Evolutionary conservation across 225 moss, liverwort and hornwort genomes (phyloP).

Genomic region (Bryoerythrophyllum caledonicum): DNA sequence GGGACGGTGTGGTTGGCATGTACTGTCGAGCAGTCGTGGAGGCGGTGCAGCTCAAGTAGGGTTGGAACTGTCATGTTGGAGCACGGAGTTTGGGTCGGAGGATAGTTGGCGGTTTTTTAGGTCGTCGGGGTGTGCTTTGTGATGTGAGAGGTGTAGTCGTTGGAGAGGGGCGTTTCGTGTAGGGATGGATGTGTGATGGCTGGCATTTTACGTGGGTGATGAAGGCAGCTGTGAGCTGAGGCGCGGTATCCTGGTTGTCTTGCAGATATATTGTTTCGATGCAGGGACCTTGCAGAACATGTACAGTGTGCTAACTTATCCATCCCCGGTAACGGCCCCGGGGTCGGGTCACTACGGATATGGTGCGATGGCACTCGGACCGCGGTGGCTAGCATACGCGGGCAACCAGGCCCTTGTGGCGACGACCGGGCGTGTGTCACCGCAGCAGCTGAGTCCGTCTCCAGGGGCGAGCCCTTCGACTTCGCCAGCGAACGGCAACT

Average conservation of each 20-base stretch:
- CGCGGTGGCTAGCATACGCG: slow-evolving; percentile 95
- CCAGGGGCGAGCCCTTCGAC: slow-evolving; percentile 95
- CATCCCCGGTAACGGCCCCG: slow-evolving; percentile 56
- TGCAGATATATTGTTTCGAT: slow-evolving; percentile 97
- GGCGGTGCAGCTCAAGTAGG: neutral
- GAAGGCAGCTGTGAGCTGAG: neutral
- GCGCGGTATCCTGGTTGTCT: neutral
- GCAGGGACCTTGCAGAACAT: slow-evolving; percentile 84
- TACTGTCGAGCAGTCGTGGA: neutral
- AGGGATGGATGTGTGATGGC: neutral
- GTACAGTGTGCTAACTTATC: slow-evolving; percentile 87
- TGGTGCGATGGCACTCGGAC: slow-evolving; percentile 94
- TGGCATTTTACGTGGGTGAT: neutral
- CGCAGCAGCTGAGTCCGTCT: slow-evolving; percentile 91
- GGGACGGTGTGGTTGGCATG: neutral
- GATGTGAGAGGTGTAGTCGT: neutral
- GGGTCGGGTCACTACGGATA: slow-evolving; percentile 67
- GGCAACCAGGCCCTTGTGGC: slow-evolving; percentile 88
- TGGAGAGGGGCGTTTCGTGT: neutral
- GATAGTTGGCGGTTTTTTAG: neutral
- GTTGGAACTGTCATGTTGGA: neutral
- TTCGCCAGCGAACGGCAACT: slow-evolving; percentile 85
- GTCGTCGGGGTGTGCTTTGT: neutral
- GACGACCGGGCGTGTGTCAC: slow-evolving; percentile 85
- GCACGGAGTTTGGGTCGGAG: neutral